Conservation (phyloP, 2,329 filamentous ascomycete species). For the Thyridium curvatum region DNA sequence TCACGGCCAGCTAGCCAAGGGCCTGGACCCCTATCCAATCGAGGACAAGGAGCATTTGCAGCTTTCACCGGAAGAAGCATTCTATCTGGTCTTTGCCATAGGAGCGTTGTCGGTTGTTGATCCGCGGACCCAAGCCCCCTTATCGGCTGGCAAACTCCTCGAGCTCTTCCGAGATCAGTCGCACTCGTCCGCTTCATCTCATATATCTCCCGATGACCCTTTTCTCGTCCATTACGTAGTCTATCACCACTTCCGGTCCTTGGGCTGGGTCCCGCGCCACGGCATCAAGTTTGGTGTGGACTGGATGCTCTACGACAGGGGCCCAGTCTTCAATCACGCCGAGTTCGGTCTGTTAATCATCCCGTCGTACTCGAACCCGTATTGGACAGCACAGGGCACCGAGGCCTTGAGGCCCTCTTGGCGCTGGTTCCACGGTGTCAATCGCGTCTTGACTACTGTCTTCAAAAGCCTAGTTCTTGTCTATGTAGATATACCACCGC, state of each 20-base stretch:
- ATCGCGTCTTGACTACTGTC: constrained; percentile 83
- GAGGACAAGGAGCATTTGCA: constrained; percentile 77
- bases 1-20: background rate
- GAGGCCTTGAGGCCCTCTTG: constrained; percentile 46
- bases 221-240: constrained; percentile 84
- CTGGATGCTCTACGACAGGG: constrained; percentile 88
- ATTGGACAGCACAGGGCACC: constrained; percentile 60
- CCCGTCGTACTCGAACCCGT: constrained; percentile 70
- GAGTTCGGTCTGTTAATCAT: constrained; percentile 85
- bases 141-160: constrained; percentile 54
- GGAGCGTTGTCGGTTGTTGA: constrained; percentile 64
- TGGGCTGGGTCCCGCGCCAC: constrained; percentile 89
- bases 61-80: constrained; percentile 81
- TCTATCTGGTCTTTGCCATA: constrained; percentile 80
- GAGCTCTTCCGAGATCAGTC: constrained; percentile 62
- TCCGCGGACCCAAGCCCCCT: constrained; percentile 31
- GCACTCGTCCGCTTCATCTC: constrained; percentile 51
- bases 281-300: constrained; percentile 95
- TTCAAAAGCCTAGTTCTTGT: constrained; percentile 83
- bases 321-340: constrained; percentile 90
- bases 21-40: constrained; percentile 16
- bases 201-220: constrained; percentile 66
- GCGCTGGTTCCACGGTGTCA: constrained; percentile 84
- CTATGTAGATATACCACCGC: constrained; percentile 85
- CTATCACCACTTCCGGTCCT: constrained; percentile 92